Base-by-base conservation (phyloP, 2,329 filamentous ascomycete genomes). In the Zymoseptoria pseudotritici region DNA sequence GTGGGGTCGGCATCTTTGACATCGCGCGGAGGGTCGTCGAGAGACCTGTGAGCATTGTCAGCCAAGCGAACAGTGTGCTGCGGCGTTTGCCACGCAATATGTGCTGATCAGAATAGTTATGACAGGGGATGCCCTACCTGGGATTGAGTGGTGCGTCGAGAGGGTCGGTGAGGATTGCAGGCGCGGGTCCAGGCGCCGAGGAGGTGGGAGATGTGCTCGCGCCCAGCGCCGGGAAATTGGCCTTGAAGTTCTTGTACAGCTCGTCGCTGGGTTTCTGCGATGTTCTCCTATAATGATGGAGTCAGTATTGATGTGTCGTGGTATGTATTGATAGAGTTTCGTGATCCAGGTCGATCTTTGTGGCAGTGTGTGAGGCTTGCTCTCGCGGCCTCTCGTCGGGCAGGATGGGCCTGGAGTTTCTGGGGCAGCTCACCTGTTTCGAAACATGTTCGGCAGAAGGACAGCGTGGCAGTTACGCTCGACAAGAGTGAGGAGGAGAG, bases 251-350 rank as follows among this genome's bases (percentile, higher is more conserved):
- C 76, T 86, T 86, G 73, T 94, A 86, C 71, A 96, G 82, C 70
- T 92, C 90, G 72, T 92, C 89, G 74, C 85, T 86, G 58, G 91
- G 91, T 79, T 96, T 96, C 75, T 91, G 89, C 58, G 89, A 86
- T 74, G 84, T 91, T 60, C 68, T 69, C 60, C 66, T 69, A 54
- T 29, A 54, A 20, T 36, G 55, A 54, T 24, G 49, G 22, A 54
- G 58, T 66, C 61, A 66, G 65, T 56, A 60, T 29, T 26, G 26
- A 54, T 54, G 58, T 58, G 13, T 13, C 36, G 36, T 46, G 36
- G 36, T 46, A n/a, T 46, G 17, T 46, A 7, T 46, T n/a, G 36
- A 46, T 66, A 63, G 53, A 64, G 64, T 66, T 66, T 61, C 58
- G 56, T 55, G 17, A 17, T 13, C 36, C 36, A 59, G 63, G 60